phyloP scores from a whole-genome alignment of 805 yeast genomes.

The Nakazawaea laoshanensis region DNA sequence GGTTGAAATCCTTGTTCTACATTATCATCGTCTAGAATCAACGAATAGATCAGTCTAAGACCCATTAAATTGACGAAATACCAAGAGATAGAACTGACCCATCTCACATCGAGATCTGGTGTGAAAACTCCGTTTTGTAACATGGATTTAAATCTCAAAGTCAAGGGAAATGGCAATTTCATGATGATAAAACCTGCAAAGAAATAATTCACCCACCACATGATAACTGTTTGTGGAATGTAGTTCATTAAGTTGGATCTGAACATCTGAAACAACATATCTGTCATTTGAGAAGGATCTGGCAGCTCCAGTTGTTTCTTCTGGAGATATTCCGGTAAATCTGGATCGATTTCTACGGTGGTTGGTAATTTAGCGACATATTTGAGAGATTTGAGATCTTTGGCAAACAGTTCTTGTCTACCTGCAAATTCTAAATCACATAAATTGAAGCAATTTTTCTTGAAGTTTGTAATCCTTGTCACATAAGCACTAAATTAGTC shows the following conservation, averaged over 20 bases:
- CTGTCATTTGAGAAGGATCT: constrained; percentile 27
- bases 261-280: constrained; percentile 66
- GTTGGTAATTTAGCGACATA: constrained; percentile 40
- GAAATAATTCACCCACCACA: constrained; percentile 95
- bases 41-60: constrained; percentile 66
- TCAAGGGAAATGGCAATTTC: constrained; percentile 87
- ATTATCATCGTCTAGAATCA: constrained; percentile 47
- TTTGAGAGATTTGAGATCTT: constrained; percentile 41
- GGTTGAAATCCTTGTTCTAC: constrained; percentile 27
- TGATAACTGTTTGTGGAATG: constrained; percentile 85
- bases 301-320: no score
- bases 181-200: constrained; percentile 86
- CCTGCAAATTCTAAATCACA: constrained; percentile 36
- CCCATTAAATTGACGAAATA: constrained; percentile 86
- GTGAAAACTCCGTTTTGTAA: constrained; percentile 83
- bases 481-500: constrained; percentile 40
- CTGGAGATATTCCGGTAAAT: not conserved
- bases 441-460: constrained; percentile 44
- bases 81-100: constrained; percentile 95
- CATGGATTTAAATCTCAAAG: constrained; percentile 86
- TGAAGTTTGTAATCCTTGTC: constrained; percentile 47
- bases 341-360: constrained; percentile 33
- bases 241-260: constrained; percentile 77
- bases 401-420: constrained; percentile 41
- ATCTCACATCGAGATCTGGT: constrained; percentile 76